Base-by-base conservation (phyloP, 768 basidiomycete genomes). In the Tulasnella sp. region DNA sequence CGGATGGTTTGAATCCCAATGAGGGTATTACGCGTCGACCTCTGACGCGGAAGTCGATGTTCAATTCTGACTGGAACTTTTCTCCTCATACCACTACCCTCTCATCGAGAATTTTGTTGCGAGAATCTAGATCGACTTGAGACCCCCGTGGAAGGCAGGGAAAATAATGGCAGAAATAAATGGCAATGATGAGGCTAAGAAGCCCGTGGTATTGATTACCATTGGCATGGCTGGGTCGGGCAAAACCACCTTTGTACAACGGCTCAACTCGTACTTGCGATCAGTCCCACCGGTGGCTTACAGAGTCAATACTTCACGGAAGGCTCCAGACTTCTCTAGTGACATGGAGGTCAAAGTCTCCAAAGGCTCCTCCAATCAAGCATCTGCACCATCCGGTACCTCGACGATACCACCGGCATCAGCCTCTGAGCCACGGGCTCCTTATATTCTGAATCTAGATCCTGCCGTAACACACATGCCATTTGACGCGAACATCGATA, bases 221-320 rank as follows among this genome's bases (percentile, higher is more conserved):
- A 93, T 96, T 62, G 92, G 92, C 21, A 94, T 94, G 91, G 93
- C 92, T 0, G 93, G 93, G 3, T 90, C 90, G 2, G 94, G 94
- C 62, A 98, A 98, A 74, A 97, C 96, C 4, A 97, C 94, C 2
- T 89, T 99, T 68, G 89, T 99, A 19, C 91, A 96, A 65, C 82
- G 91, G 31, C 84, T 98, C 59, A 97, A 94, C 70, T 87, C 93
- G 12, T 80, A 97, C 73, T 74, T 98, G 49, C 89, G 94, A 72
- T 77, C 84, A 0, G 71, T 73, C 44, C 69, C 82, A 29, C 60
- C 80, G 77, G 1, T 5, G 24, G 29, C 52, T 3, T 53, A 27
- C 27, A 53, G 42, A 53, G 7, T 15, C 5, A 30, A 34, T 22
- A 41, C 24, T 22, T 41, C 27, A 8, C 24, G 22, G 10, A 38